Evolutionary conservation across 345 rosid species (phyloP), one percentile per base, ranked within the genome.

Genomic region (Boechera retrofracta): DNA sequence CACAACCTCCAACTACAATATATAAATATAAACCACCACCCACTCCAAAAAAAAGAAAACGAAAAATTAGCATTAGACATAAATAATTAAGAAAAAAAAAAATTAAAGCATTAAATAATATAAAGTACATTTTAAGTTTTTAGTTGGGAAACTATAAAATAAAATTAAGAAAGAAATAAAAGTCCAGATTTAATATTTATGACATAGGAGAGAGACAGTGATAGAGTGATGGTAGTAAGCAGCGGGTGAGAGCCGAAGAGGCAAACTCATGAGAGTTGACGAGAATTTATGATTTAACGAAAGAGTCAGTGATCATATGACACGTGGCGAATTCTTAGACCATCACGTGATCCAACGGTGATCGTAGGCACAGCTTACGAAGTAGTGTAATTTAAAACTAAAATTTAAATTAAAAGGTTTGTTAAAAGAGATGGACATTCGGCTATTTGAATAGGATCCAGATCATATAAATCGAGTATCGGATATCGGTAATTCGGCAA

Each of bases 311-410:
- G 7, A 48, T 48, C 8, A 11, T 18, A 1, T 2, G 31, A 65
- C 81, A 52, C 77, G 81, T 78, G 77, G 33, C 26, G 2, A 0
- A 21, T n/a, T 65, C 12, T 58, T 4, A 66, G 8, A 49, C 51
- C n/a, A 60, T 72, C 63, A 41, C 69, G 28, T 24, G 81, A 78
- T 78, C 81, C 81, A 32, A 78, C 81, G 69, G 73, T 78, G 64
- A 78, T 58, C 16, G 2, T 0, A 39, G 28, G 69, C 77, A 21
- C 81, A 78, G 31, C 24, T 47, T 12, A 28, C 76, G 5, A 63
- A 38, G 73, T 10, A 28, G 54, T 71, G 21, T 64, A 36, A 26
- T 61, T 51, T 64, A 1, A 21, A 21, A 21, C 24, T 21, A 21
- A 21, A 21, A 21, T 21, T 21, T 21, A 21, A 21, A 21, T 21